phyloP scores from a whole-genome alignment of 768 basidiomycete genomes.

The Solioccasus polychromus region DNA sequence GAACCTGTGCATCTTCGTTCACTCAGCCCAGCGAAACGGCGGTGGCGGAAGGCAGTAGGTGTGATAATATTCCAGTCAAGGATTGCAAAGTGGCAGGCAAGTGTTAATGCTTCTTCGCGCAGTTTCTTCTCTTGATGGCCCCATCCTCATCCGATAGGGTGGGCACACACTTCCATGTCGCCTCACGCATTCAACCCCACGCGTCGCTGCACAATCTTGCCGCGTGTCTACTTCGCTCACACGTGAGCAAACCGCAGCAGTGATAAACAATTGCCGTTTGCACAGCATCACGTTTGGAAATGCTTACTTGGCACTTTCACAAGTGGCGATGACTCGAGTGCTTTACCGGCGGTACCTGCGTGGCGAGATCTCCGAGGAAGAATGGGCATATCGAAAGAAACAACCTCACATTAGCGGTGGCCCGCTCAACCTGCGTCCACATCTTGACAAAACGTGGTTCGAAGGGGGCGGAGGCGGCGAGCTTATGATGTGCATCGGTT shows the following conservation, averaged over 20 bases:
- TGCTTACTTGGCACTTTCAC: slow-evolving; percentile 46
- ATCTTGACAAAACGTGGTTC: slow-evolving; percentile 47
- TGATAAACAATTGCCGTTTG: slow-evolving; percentile 39
- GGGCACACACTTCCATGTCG: slow-evolving; percentile 55
- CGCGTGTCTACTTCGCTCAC: slow-evolving; percentile 25
- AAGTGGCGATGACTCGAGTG: slow-evolving; percentile 51
- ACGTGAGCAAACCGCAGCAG: slow-evolving; percentile 25
- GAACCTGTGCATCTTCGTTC: slow-evolving; percentile 28
- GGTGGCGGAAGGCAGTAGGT: slow-evolving; percentile 48
- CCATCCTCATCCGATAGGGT: slow-evolving; percentile 37
- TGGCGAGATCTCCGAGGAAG: slow-evolving; percentile 46
- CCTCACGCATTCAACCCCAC: slow-evolving; percentile 33
- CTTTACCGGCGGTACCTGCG: slow-evolving; percentile 45
- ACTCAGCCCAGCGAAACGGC: slow-evolving; percentile 34
- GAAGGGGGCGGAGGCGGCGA: slow-evolving; percentile 42
- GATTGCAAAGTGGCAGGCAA: slow-evolving; percentile 35
- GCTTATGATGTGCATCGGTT: slow-evolving; percentile 42
- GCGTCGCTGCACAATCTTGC: slow-evolving; percentile 37
- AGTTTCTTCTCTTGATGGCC: too few species aligned
- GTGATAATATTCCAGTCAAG: slow-evolving; percentile 35
- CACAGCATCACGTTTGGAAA: slow-evolving; percentile 49
- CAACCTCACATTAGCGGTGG: slow-evolving; percentile 49
- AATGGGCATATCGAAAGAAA: slow-evolving; percentile 50
- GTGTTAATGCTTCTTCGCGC: too few species aligned
- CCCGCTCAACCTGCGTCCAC: slow-evolving; percentile 50